Percentiles rank a stretch among this genome's conserved stretches.
phyloP scores from a whole-genome alignment of 2,329 filamentous ascomycete species.

The Colletotrichum echinochloae region DNA sequence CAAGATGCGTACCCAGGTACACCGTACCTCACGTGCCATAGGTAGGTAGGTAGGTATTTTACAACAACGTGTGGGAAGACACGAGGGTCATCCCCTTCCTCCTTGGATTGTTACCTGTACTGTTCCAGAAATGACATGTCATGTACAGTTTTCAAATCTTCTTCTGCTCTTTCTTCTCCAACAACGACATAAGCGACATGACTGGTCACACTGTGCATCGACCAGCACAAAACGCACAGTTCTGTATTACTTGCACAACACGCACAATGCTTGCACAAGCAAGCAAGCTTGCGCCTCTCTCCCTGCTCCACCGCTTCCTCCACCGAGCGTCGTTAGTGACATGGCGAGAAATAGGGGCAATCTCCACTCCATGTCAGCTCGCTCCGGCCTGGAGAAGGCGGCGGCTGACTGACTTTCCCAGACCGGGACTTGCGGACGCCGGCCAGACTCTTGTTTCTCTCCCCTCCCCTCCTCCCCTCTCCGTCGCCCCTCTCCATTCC shows the following conservation, averaged over 20 bases:
- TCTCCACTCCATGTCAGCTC: constrained; percentile 35
- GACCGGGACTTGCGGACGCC: constrained; percentile 36
- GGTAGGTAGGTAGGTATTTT: not conserved
- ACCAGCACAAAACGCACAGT: too few relatives aligned
- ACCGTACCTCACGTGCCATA: not conserved
- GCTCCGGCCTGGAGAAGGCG: constrained; percentile 28
- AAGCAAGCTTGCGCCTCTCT: not conserved
- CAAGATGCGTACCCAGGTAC: not conserved
- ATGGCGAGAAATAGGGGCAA: constrained; percentile 38
- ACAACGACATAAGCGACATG: not conserved
- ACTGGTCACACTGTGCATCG: constrained; percentile 7
- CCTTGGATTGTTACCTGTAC: not conserved
- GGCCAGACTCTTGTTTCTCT: constrained; percentile 6
- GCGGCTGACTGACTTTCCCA: constrained; percentile 36
- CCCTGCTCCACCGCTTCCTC: constrained; percentile 10
- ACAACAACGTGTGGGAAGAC: constrained; percentile 14
- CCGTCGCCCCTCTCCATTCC: too few relatives aligned
- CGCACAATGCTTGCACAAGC: not conserved
- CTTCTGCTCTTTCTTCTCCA: too few relatives aligned
- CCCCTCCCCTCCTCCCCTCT: not conserved
- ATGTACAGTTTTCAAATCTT: too few relatives aligned
- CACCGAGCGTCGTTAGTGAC: constrained; percentile 24
- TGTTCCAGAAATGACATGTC: not conserved
- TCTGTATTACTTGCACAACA: too few relatives aligned
- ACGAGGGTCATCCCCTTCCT: not conserved